phyloP scores from a whole-genome alignment of 2,329 filamentous ascomycete genomes.

The Volutella citrinella region DNA sequence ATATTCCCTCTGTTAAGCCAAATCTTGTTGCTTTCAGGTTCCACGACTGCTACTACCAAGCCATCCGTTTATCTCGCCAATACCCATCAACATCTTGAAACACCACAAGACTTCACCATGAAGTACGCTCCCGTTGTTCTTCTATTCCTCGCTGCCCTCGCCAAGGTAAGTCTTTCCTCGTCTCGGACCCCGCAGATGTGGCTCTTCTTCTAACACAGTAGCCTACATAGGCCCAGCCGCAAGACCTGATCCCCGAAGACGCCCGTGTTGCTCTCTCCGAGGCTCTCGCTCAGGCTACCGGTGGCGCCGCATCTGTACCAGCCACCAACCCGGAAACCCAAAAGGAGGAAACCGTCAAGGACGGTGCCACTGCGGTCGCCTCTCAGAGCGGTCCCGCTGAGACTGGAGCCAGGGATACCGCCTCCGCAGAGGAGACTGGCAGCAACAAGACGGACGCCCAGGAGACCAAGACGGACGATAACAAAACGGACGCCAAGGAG shows the following conservation, averaged over 20 bases:
- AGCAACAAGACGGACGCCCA: too few species aligned
- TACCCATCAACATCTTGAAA: conserved; percentile 7
- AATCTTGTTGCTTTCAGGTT: too few species aligned
- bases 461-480: conserved; percentile 12
- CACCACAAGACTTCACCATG: conserved; percentile 24
- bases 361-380: conserved; percentile 1
- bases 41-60: too few species aligned
- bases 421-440: not conserved
- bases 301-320: too few species aligned
- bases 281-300: conserved; percentile 3
- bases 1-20: too few species aligned
- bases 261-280: conserved; percentile 6
- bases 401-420: not conserved
- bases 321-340: too few species aligned
- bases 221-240: conserved; percentile 4
- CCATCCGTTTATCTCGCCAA: too few species aligned
- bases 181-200: too few species aligned
- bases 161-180: conserved; percentile 3
- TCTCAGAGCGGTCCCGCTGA: not conserved
- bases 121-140: conserved; percentile 31
- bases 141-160: conserved; percentile 25
- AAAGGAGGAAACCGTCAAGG: not conserved
- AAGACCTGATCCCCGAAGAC: not conserved
- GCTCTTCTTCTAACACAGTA: not conserved
- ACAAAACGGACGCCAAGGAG: too few species aligned